Percentiles rank a stretch among this genome's conserved stretches.
phyloP scores from a whole-genome alignment of 495 filamentous ascomycete genomes.

The Neurospora sp. region DNA sequence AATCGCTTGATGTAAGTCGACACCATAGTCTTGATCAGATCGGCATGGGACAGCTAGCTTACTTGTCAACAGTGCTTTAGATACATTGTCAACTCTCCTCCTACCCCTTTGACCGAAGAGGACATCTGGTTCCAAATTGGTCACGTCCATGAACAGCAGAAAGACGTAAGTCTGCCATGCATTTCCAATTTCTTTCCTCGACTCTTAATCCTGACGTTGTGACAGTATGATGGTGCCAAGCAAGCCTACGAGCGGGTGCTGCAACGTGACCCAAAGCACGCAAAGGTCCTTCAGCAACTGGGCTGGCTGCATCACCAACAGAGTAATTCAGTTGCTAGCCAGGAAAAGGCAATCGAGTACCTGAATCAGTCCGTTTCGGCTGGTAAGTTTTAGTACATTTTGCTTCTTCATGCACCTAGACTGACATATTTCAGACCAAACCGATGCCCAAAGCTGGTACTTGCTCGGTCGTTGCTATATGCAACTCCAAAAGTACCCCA shows the following conservation, averaged over 20 bases:
- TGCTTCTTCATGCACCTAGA: constrained; percentile 1
- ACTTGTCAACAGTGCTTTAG: constrained; percentile 69
- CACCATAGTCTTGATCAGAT: not conserved
- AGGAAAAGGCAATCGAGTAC: constrained; percentile 94
- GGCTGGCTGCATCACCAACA: constrained; percentile 98
- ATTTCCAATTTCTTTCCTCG: not conserved
- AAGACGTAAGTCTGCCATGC: constrained; percentile 63
- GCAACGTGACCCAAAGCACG: constrained; percentile 90
- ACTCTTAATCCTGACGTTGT: constrained; percentile 20
- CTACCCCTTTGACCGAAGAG: constrained; percentile 87
- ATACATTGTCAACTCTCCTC: constrained; percentile 92
- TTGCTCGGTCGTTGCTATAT: constrained; percentile 97
- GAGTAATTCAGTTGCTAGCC: constrained; percentile 75
- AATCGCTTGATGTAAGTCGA: constrained; percentile 73
- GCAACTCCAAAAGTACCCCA: constrained; percentile 98
- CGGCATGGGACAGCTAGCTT: constrained; percentile 17
- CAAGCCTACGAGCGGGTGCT: constrained; percentile 85
- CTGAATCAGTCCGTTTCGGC: constrained; percentile 93
- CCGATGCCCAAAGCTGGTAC: constrained; percentile 97
- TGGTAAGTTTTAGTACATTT: constrained; percentile 47
- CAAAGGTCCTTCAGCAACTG: constrained; percentile 95
- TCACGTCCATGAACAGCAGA: constrained; percentile 97
- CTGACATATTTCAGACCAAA: constrained; percentile 56
- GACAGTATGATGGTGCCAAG: constrained; percentile 86
- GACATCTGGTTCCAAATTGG: constrained; percentile 99